These are phyloP conservation scores for Bacidia gigantensis DNA, from an alignment of 495 filamentous ascomycete genomes.

Conservation along the genomic window DNA sequence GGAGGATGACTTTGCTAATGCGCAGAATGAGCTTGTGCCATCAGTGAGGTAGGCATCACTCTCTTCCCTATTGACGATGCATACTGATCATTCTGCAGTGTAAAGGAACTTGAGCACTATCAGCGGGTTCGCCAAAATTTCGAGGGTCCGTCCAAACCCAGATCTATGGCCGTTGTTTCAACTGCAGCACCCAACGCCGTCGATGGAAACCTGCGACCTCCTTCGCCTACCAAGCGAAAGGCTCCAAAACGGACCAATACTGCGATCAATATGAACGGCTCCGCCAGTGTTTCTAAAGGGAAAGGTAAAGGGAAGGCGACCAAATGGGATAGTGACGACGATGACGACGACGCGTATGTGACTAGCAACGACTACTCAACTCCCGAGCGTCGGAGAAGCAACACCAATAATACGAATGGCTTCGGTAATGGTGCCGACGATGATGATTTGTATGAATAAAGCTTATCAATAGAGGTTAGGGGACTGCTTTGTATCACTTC, in stretches of 20 bases:
- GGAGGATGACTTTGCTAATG: conserved; percentile 72
- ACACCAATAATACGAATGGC: conserved; percentile 3
- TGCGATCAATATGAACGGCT: neutral
- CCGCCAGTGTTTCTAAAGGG: conserved; percentile 4
- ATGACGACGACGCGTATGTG: conserved; percentile 20
- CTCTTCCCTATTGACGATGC: neutral
- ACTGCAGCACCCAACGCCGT: neutral
- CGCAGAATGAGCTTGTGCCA: conserved; percentile 74
- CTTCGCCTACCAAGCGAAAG: conserved; percentile 2
- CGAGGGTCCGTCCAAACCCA: conserved; percentile 31
- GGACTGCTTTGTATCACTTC: neutral
- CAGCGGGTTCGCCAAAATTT: conserved; percentile 69
- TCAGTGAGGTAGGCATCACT: conserved; percentile 51
- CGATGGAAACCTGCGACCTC: neutral
- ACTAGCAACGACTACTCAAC: conserved; percentile 17
- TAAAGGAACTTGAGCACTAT: conserved; percentile 86
- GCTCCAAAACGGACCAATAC: conserved; percentile 3
- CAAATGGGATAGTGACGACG: conserved; percentile 16
- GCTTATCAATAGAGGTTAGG: neutral
- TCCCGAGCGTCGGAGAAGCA: conserved; percentile 7
- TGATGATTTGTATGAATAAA: conserved; percentile 12
- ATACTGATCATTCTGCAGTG: conserved; percentile 31
- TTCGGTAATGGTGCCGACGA: conserved; percentile 12
- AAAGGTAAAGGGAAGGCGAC: conserved; percentile 19
- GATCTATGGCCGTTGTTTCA: neutral